Percentiles rank a stretch among this genome's conserved stretches.
Conservation (phyloP, 495 filamentous ascomycete genomes). For the Glonium stellatum region DNA sequence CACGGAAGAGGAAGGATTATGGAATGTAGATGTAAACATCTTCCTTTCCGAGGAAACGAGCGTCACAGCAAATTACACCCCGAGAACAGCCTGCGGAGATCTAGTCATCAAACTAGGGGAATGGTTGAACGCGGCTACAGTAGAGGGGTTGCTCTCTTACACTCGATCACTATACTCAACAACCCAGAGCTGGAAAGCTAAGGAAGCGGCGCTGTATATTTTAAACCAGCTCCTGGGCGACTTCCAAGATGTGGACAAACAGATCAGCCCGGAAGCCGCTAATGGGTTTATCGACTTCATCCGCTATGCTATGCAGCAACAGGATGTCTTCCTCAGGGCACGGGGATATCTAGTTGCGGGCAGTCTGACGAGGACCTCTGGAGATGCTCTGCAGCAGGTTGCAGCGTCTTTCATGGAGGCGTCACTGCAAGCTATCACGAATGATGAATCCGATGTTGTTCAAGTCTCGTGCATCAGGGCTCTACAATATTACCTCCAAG, state of each 20-base stretch:
- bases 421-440: slow-evolving; percentile 64
- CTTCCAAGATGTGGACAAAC: slow-evolving; percentile 64
- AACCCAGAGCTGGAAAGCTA: slow-evolving; percentile 50
- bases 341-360: slow-evolving; percentile 81
- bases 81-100: slow-evolving; percentile 84
- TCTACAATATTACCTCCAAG: slow-evolving; percentile 70
- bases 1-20: slow-evolving; percentile 84
- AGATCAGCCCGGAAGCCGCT: slow-evolving; percentile 58
- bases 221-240: slow-evolving; percentile 75
- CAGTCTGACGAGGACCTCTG: slow-evolving; percentile 53
- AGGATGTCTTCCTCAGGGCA: slow-evolving; percentile 64
- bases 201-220: slow-evolving; percentile 77
- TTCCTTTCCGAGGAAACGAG: slow-evolving; percentile 93
- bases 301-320: slow-evolving; percentile 64
- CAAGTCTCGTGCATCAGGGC: slow-evolving; percentile 87
- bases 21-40: slow-evolving; percentile 93
- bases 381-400: slow-evolving; percentile 47
- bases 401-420: slow-evolving; percentile 61
- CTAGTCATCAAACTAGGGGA: slow-evolving; percentile 88
- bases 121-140: slow-evolving; percentile 63
- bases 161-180: slow-evolving; percentile 56
- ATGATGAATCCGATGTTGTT: slow-evolving; percentile 75
- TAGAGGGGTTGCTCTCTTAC: slow-evolving; percentile 67
- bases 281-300: slow-evolving; percentile 69
- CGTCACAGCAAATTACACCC: slow-evolving; percentile 93